A percentile compares a stretch with the other conserved stretches of the same genome.
These are phyloP conservation scores for Withania somnifera DNA, from an alignment of 305 asterid genomes.

Conservation along the genomic window DNA sequence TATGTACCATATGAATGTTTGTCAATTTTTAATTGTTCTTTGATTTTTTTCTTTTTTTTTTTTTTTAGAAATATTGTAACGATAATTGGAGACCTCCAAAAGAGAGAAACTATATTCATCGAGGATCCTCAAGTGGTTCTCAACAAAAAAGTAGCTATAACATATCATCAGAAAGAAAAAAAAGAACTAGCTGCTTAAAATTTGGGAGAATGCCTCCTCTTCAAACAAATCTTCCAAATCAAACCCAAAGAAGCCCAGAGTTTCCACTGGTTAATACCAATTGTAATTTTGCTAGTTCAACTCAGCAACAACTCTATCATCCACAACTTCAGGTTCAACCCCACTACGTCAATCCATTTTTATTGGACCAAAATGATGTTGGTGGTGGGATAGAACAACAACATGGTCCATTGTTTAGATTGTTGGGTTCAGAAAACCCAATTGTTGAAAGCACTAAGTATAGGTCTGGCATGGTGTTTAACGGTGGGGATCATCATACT, in stretches of 20 bases:
- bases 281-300: not conserved
- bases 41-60: not conserved
- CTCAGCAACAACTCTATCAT: not conserved
- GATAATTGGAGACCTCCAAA: slow-evolving; percentile 7
- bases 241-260: not conserved
- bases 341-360: not conserved
- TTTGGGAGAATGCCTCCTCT: slow-evolving; percentile 9
- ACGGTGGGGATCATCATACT: not conserved
- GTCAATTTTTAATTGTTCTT: no score
- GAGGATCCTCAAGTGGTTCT: not conserved
- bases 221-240: not conserved
- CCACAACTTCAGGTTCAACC: not conserved
- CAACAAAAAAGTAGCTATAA: not conserved
- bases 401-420: not conserved
- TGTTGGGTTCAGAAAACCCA: no score
- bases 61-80: slow-evolving; percentile 14
- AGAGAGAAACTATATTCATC: not conserved
- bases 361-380: not conserved
- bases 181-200: not conserved
- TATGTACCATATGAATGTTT: not conserved
- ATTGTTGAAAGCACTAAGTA: not conserved
- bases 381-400: not conserved
- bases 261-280: not conserved
- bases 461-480: not conserved
- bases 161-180: not conserved